Evolutionary conservation across 164 flowering plant genomes (phyloP).

Genomic region (Echeveria elegans): DNA sequence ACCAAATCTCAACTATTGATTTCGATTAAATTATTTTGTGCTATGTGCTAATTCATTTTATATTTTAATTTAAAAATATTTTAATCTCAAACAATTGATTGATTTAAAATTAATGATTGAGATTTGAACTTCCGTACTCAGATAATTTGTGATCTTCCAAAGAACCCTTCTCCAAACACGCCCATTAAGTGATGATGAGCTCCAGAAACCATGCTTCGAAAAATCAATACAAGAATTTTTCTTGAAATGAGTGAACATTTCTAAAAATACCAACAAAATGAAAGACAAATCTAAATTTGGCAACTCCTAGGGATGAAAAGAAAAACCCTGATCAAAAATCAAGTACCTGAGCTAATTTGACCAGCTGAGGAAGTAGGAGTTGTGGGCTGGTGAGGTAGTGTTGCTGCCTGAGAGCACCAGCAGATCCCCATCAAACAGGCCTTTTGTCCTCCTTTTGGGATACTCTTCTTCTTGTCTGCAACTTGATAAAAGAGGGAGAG

Average conservation of each 20-base stretch:
- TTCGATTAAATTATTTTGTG: too few relatives aligned
- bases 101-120: too few relatives aligned
- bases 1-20: too few relatives aligned
- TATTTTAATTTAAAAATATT: too few relatives aligned
- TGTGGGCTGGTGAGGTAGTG: not conserved
- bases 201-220: too few relatives aligned
- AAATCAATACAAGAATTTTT: too few relatives aligned
- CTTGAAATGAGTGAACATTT: not conserved
- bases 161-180: too few relatives aligned
- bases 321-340: not conserved
- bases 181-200: too few relatives aligned
- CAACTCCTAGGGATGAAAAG: not conserved
- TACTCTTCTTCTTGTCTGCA: not conserved
- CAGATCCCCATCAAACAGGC: not conserved
- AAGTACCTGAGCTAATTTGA: conserved; percentile 2
- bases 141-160: too few relatives aligned
- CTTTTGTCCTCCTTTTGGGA: not conserved
- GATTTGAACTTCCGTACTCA: too few relatives aligned
- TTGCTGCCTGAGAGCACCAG: not conserved
- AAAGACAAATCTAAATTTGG: not conserved
- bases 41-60: too few relatives aligned
- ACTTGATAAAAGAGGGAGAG: not conserved
- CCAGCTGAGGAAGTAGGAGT: not conserved
- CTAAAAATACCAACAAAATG: not conserved
- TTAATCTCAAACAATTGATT: too few relatives aligned